Percentiles rank a stretch among this genome's conserved stretches.
phyloP scores from a whole-genome alignment of 306 rosid species.

The Neltuma alba region DNA sequence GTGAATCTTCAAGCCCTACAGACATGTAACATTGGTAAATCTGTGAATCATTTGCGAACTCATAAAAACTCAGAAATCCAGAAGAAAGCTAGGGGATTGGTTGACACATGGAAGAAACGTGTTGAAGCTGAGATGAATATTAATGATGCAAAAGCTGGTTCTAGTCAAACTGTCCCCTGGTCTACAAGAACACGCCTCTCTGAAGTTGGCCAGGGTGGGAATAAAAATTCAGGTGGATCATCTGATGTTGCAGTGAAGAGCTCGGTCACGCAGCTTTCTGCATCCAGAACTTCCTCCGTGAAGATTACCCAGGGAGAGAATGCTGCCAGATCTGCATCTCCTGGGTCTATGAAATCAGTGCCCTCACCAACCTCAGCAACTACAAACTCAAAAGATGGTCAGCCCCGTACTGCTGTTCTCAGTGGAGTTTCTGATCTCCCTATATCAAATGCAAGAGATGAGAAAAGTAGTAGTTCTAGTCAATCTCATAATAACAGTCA shows the following conservation, averaged over 20 bases:
- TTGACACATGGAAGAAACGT: constrained; percentile 90
- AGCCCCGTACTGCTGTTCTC: constrained; percentile 38
- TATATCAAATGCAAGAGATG: constrained; percentile 73
- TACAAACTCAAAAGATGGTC: constrained; percentile 49
- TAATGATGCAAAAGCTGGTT: constrained; percentile 70
- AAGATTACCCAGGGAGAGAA: constrained; percentile 61
- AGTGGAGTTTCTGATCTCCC: constrained; percentile 61
- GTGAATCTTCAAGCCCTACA: constrained; percentile 79
- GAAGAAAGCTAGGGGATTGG: constrained; percentile 82
- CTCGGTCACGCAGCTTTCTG: constrained; percentile 55
- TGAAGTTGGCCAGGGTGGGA: constrained; percentile 69
- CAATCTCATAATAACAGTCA: constrained; percentile 85
- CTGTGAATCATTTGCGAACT: constrained; percentile 80
- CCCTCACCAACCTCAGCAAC: constrained; percentile 45
- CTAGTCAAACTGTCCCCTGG: constrained; percentile 64
- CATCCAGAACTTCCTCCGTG: constrained; percentile 57
- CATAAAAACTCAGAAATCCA: constrained; percentile 78
- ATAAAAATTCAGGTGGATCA: constrained; percentile 54
- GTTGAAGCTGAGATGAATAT: constrained; percentile 88
- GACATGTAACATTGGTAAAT: constrained; percentile 72
- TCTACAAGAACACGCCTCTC: constrained; percentile 51
- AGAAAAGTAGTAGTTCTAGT: constrained; percentile 87
- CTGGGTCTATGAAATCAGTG: constrained; percentile 49
- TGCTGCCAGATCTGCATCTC: constrained; percentile 51
- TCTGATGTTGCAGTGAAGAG: constrained; percentile 70